A percentile compares a stretch with the other conserved stretches of the same genome.
Evolutionary conservation across 163 green algal species (phyloP).

Genomic region (Scenedesmus sp.): DNA sequence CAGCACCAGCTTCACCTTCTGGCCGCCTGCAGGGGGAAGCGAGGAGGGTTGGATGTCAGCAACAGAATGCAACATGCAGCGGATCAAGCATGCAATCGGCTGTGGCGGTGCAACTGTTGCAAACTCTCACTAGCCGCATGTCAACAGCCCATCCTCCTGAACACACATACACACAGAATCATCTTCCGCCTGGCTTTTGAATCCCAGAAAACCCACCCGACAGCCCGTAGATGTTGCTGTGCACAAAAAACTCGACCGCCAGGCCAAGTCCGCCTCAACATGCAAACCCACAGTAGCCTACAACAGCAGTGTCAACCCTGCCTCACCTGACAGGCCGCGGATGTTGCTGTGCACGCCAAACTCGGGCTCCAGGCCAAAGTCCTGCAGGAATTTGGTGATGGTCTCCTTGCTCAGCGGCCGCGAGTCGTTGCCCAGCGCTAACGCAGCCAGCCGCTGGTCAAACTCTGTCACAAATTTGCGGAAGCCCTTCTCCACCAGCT

Average conservation of each 20-base stretch:
- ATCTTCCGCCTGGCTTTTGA: no score
- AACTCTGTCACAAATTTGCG: conserved; percentile 84
- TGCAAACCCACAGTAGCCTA: neutral
- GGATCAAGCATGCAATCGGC: neutral
- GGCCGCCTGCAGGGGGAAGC: conserved; percentile 81
- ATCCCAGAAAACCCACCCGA: no score
- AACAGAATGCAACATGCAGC: neutral
- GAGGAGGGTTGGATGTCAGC: neutral
- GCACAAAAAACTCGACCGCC: conserved; percentile 88
- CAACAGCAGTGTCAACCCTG: neutral
- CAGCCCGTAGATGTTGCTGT: conserved; percentile 76
- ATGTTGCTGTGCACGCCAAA: conserved; percentile 94
- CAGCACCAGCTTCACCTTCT: conserved; percentile 96
- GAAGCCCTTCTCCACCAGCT: conserved; percentile 74
- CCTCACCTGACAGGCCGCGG: conserved; percentile 82
- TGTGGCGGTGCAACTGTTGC: no score
- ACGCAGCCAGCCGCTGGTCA: conserved; percentile 87
- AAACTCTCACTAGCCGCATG: neutral
- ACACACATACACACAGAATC: no score
- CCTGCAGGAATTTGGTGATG: conserved; percentile 90
- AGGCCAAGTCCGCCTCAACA: conserved; percentile 86
- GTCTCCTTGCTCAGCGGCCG: conserved; percentile 85
- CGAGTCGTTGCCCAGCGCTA: conserved; percentile 76
- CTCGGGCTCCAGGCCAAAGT: conserved; percentile 95
- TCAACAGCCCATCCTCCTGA: neutral